A percentile compares a stretch with the other conserved stretches of the same genome.
phyloP scores from a whole-genome alignment of 345 rosid species.

The Lepidium sativum region DNA sequence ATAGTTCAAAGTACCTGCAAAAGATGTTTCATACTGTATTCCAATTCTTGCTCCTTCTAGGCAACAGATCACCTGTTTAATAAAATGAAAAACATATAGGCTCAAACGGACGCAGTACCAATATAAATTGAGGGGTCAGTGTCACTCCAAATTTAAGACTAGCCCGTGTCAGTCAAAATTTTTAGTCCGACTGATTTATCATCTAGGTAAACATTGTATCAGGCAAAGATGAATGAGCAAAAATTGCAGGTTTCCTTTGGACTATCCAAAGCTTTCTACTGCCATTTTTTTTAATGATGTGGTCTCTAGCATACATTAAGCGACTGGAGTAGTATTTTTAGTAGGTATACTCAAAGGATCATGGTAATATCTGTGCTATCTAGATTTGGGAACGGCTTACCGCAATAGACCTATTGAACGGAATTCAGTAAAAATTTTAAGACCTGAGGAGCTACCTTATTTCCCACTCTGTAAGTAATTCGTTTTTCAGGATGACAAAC shows the following conservation, averaged over 20 bases:
- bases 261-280: background rate
- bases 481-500: conserved; percentile 48
- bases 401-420: background rate
- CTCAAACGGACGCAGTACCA: background rate
- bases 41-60: conserved; percentile 92
- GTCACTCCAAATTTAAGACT: background rate
- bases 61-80: conserved; percentile 70
- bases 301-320: background rate
- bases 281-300: background rate
- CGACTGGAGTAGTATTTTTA: background rate
- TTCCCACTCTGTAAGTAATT: conserved; percentile 63
- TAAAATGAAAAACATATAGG: background rate
- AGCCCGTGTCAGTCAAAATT: background rate
- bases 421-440: background rate
- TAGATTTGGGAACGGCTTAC: background rate
- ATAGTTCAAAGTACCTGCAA: conserved; percentile 54
- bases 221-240: background rate
- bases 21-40: conserved; percentile 81
- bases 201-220: background rate
- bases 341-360: background rate
- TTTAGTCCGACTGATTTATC: background rate
- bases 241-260: background rate
- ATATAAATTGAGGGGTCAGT: background rate
- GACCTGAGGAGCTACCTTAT: conserved; percentile 44
- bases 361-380: background rate